These are phyloP conservation scores for Apiotrichum laibachii DNA, from an alignment of 1,284 basidiomycete genomes.

Conservation along the genomic window DNA sequence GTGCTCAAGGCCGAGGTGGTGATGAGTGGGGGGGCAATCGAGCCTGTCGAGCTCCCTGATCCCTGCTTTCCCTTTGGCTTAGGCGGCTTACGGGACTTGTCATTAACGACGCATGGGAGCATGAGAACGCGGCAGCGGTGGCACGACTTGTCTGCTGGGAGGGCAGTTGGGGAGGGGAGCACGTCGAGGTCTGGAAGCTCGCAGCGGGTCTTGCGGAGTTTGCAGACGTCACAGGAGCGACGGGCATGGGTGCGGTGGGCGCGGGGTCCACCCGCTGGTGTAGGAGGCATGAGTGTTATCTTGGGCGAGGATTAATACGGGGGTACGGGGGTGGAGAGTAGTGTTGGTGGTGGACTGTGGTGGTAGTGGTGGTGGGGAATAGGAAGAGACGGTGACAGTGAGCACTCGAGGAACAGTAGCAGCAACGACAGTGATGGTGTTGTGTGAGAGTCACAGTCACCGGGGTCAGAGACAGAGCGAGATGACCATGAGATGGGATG, in stretches of 20 bases:
- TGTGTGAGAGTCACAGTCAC: no score
- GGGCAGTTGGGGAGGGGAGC: constrained; percentile 30
- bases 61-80: constrained; percentile 24
- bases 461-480: no score
- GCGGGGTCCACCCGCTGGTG: constrained; percentile 16
- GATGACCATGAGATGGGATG: no score
- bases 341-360: no score
- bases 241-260: constrained; percentile 46
- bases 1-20: background rate
- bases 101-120: constrained; percentile 46
- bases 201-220: constrained; percentile 47
- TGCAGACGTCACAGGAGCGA: constrained; percentile 46
- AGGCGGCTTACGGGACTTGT: no score
- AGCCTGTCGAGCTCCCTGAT: background rate
- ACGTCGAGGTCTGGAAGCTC: constrained; percentile 48
- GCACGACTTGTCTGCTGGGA: constrained; percentile 41
- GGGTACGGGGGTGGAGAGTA: background rate
- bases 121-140: constrained; percentile 44
- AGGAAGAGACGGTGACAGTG: background rate
- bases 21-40: background rate
- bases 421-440: no score
- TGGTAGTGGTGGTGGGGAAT: background rate
- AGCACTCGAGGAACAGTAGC: no score
- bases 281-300: constrained; percentile 2
- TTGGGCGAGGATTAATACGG: background rate